Evolutionary conservation across 1,284 basidiomycete genomes (phyloP).

Genomic region (Cutaneotrichosporon cutaneum): DNA sequence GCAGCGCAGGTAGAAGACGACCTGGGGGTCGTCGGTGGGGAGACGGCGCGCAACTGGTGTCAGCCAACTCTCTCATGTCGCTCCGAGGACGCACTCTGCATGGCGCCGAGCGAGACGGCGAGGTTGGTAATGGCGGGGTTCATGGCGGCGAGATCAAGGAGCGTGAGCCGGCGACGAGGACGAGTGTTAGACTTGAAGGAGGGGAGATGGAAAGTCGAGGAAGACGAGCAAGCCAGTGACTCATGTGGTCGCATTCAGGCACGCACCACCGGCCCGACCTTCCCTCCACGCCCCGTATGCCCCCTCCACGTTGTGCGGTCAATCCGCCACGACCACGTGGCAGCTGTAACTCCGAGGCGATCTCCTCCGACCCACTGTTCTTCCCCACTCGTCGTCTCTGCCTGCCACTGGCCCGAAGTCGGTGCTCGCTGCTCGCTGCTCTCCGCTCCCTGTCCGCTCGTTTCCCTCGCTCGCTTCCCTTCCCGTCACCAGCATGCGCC

Average conservation of each 20-base stretch:
- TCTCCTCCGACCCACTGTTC: background rate
- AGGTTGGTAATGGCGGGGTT: constrained; percentile 62
- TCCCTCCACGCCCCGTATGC: too few species aligned
- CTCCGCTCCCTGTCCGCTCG: background rate
- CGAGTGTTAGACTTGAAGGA: constrained; percentile 6
- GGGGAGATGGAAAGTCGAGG: constrained; percentile 6
- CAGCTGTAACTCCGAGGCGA: background rate
- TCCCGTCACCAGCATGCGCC: constrained; percentile 21
- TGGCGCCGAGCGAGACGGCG: constrained; percentile 80
- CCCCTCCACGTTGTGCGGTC: background rate
- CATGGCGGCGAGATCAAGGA: constrained; percentile 31
- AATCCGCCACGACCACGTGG: constrained; percentile 1
- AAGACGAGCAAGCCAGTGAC: background rate
- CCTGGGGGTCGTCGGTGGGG: constrained; percentile 25
- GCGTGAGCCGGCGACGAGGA: constrained; percentile 16
- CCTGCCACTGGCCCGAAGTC: constrained; percentile 1
- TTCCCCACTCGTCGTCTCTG: background rate
- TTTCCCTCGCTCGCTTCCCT: too few species aligned
- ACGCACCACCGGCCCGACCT: background rate
- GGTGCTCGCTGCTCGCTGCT: background rate
- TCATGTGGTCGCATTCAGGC: background rate
- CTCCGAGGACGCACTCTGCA: constrained; percentile 66
- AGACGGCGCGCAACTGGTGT: constrained; percentile 25
- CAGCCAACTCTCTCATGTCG: background rate
- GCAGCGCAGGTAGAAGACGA: constrained; percentile 25